A percentile compares a stretch with the other conserved stretches of the same genome.
Conservation (phyloP, 192 early-diverging fungal genomes). For the Thamnidium elegans region DNA sequence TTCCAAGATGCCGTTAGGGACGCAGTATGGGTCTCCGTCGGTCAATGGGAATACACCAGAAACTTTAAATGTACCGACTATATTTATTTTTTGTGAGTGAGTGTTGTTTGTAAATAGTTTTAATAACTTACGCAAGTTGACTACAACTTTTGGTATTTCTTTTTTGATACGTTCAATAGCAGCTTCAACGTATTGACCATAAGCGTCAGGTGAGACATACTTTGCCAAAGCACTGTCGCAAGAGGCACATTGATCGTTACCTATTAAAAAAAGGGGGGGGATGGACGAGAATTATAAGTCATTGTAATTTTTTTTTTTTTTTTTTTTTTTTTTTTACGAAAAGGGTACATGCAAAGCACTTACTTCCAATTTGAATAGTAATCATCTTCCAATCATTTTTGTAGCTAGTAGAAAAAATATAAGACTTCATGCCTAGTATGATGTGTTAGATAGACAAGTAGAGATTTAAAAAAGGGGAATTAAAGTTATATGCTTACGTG, state of each 20-base stretch:
- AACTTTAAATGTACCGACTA: constrained; percentile 29
- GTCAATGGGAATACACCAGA: constrained; percentile 21
- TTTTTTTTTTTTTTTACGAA: too few species aligned
- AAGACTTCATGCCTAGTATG: constrained; percentile 11
- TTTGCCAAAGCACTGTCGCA: neutral
- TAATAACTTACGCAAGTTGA: constrained; percentile 30
- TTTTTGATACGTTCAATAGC: constrained; percentile 16
- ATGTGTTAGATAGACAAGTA: neutral
- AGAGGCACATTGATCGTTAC: constrained; percentile 25
- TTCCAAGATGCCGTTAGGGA: constrained; percentile 3
- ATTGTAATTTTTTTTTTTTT: neutral
- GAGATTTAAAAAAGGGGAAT: neutral
- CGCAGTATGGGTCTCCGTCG: constrained; percentile 14
- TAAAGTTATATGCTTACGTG: constrained; percentile 16
- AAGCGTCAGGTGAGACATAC: neutral
- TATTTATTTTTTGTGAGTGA: neutral
- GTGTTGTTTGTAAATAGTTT: too few species aligned
- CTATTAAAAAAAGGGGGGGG: neutral
- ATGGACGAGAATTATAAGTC: too few species aligned
- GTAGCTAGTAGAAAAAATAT: constrained; percentile 6
- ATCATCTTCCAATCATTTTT: constrained; percentile 20
- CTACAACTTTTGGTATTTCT: constrained; percentile 12
- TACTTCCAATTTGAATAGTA: constrained; percentile 26
- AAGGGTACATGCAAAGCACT: too few species aligned
- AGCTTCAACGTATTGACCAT: constrained; percentile 19